Evolutionary conservation across 1,284 basidiomycete species (phyloP).

Genomic region (Rhodotorula mucilaginosa): DNA sequence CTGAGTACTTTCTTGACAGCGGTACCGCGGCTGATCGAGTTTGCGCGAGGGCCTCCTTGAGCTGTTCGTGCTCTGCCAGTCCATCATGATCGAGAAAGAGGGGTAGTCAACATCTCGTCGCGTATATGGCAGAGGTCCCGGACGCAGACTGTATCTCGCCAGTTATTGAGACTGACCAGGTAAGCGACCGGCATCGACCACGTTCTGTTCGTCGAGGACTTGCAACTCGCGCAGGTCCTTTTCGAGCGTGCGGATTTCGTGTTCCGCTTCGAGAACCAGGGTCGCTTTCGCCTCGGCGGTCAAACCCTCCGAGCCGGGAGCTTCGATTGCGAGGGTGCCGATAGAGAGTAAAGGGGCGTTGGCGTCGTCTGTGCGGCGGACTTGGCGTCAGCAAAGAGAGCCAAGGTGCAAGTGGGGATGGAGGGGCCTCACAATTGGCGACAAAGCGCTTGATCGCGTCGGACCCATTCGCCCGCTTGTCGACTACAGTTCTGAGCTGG

Average conservation of each 20-base stretch:
- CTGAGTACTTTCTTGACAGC: constrained; percentile 14
- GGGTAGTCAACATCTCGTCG: not conserved
- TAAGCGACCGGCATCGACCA: constrained; percentile 42
- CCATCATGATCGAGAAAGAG: too few relatives aligned
- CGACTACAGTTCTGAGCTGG: constrained; percentile 31
- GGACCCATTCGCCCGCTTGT: constrained; percentile 11
- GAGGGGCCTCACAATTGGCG: constrained; percentile 35
- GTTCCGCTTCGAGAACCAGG: constrained; percentile 44
- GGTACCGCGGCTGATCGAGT: constrained; percentile 13
- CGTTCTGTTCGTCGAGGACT: constrained; percentile 37
- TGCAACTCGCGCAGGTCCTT: constrained; percentile 43
- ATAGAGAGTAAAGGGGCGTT: constrained; percentile 41
- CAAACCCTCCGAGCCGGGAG: constrained; percentile 12
- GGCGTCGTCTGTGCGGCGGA: constrained; percentile 38
- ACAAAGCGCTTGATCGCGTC: constrained; percentile 44
- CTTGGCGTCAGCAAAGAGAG: not conserved
- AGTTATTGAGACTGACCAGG: constrained; percentile 25
- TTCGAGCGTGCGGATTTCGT: constrained; percentile 42
- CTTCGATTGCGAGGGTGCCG: constrained; percentile 17
- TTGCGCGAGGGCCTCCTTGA: constrained; percentile 21
- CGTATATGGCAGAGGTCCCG: not conserved
- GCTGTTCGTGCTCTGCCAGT: constrained; percentile 25
- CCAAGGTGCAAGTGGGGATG: too few relatives aligned
- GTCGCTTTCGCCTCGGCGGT: constrained; percentile 35
- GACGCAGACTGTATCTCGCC: too few relatives aligned